Conservation (phyloP, 2,329 filamentous ascomycete species). For the Clonostachys rhizophaga region DNA sequence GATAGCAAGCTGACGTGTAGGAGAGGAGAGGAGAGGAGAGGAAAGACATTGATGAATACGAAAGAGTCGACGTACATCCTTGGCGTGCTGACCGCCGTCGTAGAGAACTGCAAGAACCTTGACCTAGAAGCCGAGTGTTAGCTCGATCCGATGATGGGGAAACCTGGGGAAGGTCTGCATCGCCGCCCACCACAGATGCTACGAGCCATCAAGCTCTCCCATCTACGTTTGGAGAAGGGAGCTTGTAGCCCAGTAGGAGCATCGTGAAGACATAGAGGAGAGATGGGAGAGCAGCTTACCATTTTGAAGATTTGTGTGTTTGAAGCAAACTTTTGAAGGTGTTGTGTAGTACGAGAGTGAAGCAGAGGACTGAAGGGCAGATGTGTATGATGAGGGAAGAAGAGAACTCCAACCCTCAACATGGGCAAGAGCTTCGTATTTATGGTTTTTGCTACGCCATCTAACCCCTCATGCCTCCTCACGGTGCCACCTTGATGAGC, state of each 20-base stretch:
- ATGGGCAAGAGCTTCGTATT: too few species aligned
- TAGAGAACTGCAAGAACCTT: conserved; percentile 94
- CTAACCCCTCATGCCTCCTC: too few species aligned
- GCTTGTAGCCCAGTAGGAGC: neutral
- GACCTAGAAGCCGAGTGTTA: conserved; percentile 52
- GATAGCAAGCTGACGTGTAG: too few species aligned
- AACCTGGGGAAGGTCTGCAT: neutral
- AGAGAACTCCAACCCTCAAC: neutral
- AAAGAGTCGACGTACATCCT: conserved; percentile 56
- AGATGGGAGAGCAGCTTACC: neutral
- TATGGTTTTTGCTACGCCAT: too few species aligned
- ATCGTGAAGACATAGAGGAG: neutral
- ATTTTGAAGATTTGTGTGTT: neutral
- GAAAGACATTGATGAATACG: too few species aligned
- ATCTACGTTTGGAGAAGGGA: neutral
- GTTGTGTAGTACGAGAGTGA: too few species aligned
- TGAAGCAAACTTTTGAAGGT: too few species aligned
- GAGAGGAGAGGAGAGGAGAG: too few species aligned
- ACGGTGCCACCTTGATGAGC: too few species aligned
- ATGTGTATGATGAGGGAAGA: neutral
- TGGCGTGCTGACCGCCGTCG: conserved; percentile 85
- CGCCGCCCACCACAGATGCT: neutral
- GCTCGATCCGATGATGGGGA: neutral
- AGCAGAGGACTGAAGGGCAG: neutral
- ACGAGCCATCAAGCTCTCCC: too few species aligned